phyloP scores from a whole-genome alignment of 2,329 filamentous ascomycete species.

The Penicillium sp. region DNA sequence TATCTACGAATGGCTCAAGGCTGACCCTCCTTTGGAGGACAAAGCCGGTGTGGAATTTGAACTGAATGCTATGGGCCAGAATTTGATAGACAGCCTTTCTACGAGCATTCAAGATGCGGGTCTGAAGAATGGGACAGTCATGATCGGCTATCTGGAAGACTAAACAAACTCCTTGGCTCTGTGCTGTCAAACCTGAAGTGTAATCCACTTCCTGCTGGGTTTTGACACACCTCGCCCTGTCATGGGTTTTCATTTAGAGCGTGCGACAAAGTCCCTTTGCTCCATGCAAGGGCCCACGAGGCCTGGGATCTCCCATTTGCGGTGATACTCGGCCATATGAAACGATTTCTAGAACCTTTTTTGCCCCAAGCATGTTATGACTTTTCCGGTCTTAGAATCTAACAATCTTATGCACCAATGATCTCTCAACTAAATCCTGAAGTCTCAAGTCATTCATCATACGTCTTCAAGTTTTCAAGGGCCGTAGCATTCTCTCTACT shows the following conservation, averaged over 20 bases:
- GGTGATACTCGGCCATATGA: not conserved
- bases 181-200: not conserved
- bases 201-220: not conserved
- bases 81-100: conserved; percentile 78
- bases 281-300: not conserved
- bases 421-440: not conserved
- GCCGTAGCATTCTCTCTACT: too few relatives aligned
- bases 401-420: not conserved
- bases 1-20: conserved; percentile 97
- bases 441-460: not conserved
- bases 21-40: conserved; percentile 75
- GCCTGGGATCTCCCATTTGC: not conserved
- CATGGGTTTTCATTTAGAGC: not conserved
- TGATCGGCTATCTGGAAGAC: conserved; percentile 85
- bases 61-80: conserved; percentile 84
- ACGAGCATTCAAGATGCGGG: conserved; percentile 79
- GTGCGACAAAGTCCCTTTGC: not conserved
- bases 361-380: not conserved
- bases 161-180: conserved; percentile 29
- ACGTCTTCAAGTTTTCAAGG: not conserved
- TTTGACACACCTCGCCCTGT: not conserved
- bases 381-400: conserved; percentile 1
- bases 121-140: conserved; percentile 89
- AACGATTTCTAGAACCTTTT: not conserved
- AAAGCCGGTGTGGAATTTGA: conserved; percentile 83